Conservation (phyloP, 495 filamentous ascomycete species). For the Trypethelium eluteriae region DNA sequence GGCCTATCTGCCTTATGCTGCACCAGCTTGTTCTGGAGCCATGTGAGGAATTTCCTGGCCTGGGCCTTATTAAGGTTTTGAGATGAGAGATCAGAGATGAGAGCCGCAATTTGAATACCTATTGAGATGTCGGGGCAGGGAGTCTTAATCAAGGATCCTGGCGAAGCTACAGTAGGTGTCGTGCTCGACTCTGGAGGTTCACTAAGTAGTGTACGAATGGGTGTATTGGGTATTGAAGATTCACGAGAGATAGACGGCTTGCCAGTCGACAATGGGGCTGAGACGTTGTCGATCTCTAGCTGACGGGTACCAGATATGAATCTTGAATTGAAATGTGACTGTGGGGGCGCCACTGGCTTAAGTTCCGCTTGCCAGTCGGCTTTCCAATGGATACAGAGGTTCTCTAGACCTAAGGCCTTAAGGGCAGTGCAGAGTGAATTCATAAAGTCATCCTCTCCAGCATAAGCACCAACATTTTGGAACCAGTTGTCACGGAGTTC, state of each 20-base stretch:
- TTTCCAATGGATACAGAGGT: slow-evolving; percentile 15
- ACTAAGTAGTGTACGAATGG: not conserved
- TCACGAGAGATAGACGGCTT: not conserved
- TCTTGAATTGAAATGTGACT: not conserved
- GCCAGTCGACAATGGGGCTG: not conserved
- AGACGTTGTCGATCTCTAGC: not conserved
- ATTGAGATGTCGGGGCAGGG: slow-evolving; percentile 9
- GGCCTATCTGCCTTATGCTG: not conserved
- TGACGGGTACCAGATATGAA: slow-evolving; percentile 7
- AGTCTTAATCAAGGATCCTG: not conserved
- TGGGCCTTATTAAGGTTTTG: not conserved
- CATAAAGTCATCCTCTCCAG: not conserved
- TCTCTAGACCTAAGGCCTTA: slow-evolving; percentile 7
- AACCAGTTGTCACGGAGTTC: not conserved
- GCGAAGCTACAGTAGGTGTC: not conserved
- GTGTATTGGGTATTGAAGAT: not conserved
- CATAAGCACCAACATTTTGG: not conserved
- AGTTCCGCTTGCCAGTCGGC: slow-evolving; percentile 19
- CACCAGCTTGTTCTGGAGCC: slow-evolving; percentile 2
- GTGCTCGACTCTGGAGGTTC: not conserved
- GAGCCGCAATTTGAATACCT: slow-evolving; percentile 5
- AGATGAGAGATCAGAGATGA: slow-evolving; percentile 12
- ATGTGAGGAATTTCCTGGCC: not conserved
- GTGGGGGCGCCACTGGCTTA: slow-evolving; percentile 13
- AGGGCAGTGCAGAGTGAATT: not conserved